Conservation (phyloP, 768 basidiomycete genomes). For the Mrakia blollopis region DNA sequence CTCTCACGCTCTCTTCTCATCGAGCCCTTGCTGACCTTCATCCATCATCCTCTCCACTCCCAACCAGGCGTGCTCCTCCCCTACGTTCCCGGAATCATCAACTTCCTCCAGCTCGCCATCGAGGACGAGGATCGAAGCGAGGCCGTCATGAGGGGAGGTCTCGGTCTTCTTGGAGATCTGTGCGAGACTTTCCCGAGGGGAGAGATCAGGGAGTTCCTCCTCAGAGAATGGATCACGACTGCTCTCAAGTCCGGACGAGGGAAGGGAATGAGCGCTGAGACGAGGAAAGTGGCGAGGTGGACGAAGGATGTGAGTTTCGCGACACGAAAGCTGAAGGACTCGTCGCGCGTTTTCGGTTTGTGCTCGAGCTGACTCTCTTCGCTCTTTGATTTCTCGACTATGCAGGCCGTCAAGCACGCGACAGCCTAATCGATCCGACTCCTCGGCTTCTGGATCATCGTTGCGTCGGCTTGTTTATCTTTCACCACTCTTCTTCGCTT, state of each 20-base stretch:
- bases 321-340: too few relatives aligned
- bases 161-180: slow-evolving; percentile 87
- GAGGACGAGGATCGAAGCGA: slow-evolving; percentile 80
- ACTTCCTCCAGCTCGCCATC: slow-evolving; percentile 68
- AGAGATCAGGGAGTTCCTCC: slow-evolving; percentile 70
- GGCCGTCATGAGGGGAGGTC: slow-evolving; percentile 62
- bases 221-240: slow-evolving; percentile 67
- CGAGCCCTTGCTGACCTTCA: not conserved
- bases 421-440: slow-evolving; percentile 18
- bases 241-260: slow-evolving; percentile 64
- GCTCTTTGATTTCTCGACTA: not conserved
- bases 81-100: slow-evolving; percentile 67
- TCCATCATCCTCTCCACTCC: not conserved
- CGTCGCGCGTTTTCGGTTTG: not conserved
- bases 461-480: too few relatives aligned
- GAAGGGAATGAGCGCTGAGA: slow-evolving; percentile 63
- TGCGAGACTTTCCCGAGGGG: slow-evolving; percentile 80
- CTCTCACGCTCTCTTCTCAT: not conserved
- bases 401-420: slow-evolving; percentile 34
- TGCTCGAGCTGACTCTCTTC: not conserved
- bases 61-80: slow-evolving; percentile 59
- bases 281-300: slow-evolving; percentile 87
- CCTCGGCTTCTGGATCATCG: not conserved
- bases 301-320: slow-evolving; percentile 72
- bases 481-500: too few relatives aligned